Conservation (phyloP, 495 filamentous ascomycete genomes). For the Melanomma pulvis-pyrius region DNA sequence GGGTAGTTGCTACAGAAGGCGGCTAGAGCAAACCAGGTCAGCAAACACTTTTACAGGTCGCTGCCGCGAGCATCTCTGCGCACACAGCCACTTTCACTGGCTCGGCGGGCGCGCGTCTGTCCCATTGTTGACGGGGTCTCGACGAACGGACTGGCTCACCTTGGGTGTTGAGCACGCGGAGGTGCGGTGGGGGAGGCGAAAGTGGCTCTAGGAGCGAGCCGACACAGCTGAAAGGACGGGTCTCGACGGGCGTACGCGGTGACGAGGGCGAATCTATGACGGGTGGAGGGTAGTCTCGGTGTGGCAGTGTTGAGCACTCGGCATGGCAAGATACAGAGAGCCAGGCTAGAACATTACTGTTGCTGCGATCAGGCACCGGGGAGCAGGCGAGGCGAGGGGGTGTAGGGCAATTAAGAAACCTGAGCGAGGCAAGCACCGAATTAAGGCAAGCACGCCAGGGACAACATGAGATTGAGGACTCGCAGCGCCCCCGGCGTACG, state of each 20-base stretch:
- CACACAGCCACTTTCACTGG: constrained; percentile 20
- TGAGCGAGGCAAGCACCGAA: not conserved
- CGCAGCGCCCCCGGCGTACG: not conserved
- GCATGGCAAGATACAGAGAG: not conserved
- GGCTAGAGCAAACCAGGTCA: constrained; percentile 25
- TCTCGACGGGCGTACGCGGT: not conserved
- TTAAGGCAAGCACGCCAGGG: not conserved
- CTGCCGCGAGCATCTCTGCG: not conserved
- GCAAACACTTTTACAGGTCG: constrained; percentile 10
- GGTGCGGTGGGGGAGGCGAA: constrained; percentile 7
- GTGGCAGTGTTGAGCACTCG: constrained; percentile 31
- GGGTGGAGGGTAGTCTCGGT: not conserved
- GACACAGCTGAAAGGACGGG: constrained; percentile 26
- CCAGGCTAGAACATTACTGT: not conserved
- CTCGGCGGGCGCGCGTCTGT: constrained; percentile 11
- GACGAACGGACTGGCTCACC: constrained; percentile 28
- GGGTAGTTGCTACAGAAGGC: constrained; percentile 1
- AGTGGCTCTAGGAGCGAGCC: not conserved
- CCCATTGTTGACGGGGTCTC: not conserved
- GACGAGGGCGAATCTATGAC: constrained; percentile 8
- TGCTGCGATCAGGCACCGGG: not conserved
- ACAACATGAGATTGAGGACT: not conserved
- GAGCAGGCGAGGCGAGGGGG: not conserved
- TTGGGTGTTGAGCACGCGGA: not conserved
- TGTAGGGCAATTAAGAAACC: not conserved